Evolutionary conservation across 306 rosid genomes (phyloP).

Genomic region (Betula pendula): DNA sequence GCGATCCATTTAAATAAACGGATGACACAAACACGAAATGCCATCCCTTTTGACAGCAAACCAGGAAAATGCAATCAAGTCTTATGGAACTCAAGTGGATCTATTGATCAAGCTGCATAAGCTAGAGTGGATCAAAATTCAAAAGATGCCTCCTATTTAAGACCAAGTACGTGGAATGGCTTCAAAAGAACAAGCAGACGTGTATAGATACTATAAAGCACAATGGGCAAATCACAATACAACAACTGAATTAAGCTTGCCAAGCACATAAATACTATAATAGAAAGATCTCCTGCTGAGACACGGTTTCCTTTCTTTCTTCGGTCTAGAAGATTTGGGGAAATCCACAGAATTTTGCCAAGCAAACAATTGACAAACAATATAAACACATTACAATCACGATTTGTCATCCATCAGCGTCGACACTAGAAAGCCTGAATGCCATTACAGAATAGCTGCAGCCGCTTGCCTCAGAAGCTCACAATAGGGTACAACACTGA

Average conservation of each 20-base stretch:
- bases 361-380: conserved; percentile 53
- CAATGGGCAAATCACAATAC: conserved; percentile 34
- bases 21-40: no score
- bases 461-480: conserved; percentile 37
- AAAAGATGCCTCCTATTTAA: not conserved
- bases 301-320: conserved; percentile 37
- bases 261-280: conserved; percentile 29
- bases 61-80: no score
- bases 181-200: conserved; percentile 26
- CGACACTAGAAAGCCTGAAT: conserved; percentile 27
- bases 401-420: conserved; percentile 46
- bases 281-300: conserved; percentile 30
- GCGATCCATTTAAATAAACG: no score
- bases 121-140: not conserved
- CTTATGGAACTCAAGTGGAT: not conserved
- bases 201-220: conserved; percentile 34
- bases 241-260: conserved; percentile 27
- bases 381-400: conserved; percentile 55
- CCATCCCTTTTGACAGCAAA: no score
- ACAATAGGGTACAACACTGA: conserved; percentile 82
- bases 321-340: conserved; percentile 38
- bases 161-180: conserved; percentile 11
- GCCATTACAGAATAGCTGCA: conserved; percentile 25
- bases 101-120: not conserved
- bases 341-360: conserved; percentile 50